Percentiles rank a stretch among this genome's conserved stretches.
Conservation (phyloP, 2,329 filamentous ascomycete genomes). For the Aphanoascus verrucosus region DNA sequence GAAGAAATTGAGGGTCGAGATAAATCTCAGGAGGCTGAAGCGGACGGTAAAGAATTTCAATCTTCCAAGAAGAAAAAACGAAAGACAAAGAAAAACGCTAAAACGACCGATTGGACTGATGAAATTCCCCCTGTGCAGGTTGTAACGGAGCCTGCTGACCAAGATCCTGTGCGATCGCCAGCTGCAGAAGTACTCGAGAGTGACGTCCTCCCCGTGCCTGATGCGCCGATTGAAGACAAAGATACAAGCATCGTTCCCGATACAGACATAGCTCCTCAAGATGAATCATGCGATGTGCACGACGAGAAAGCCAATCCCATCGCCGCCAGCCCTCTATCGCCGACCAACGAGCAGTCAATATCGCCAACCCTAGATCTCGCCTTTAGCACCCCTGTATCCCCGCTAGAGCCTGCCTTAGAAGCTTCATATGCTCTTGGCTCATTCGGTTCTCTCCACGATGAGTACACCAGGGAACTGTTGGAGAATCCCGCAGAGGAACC, state of each 20-base stretch:
- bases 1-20: not conserved
- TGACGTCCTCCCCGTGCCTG: not conserved
- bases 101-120: conserved; percentile 37
- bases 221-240: not conserved
- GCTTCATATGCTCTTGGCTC: not conserved
- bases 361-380: not conserved
- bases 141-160: conserved; percentile 25
- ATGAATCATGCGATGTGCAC: not conserved
- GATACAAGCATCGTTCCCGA: not conserved
- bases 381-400: not conserved
- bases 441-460: not conserved
- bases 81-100: conserved; percentile 28
- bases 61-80: conserved; percentile 32
- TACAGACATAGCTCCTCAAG: not conserved
- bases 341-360: not conserved
- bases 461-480: not conserved
- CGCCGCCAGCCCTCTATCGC: not conserved
- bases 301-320: not conserved
- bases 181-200: conserved; percentile 5
- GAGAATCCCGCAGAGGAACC: not conserved
- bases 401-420: not conserved
- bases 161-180: conserved; percentile 6
- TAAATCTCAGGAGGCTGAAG: conserved; percentile 21
- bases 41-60: conserved; percentile 39
- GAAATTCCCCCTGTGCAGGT: conserved; percentile 36